phyloP scores from a whole-genome alignment of 2,329 filamentous ascomycete species.

The Ascochyta clinopodiicola region DNA sequence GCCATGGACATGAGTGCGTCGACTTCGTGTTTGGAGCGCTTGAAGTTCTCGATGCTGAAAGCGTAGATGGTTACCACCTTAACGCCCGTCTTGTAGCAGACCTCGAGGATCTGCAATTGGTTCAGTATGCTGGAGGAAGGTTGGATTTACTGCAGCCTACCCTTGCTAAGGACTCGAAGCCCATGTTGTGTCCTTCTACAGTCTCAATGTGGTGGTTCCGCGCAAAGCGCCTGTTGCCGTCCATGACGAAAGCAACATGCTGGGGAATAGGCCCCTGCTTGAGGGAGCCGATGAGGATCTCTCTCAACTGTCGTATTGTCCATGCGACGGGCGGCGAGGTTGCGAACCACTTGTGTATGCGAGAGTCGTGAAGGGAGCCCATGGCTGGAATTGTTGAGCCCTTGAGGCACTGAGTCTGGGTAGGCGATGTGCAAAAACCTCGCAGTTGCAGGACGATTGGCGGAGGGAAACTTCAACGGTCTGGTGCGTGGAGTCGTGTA shows the following conservation, averaged over 20 bases:
- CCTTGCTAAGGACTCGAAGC: conserved; percentile 91
- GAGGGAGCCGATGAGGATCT: conserved; percentile 85
- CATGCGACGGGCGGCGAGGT: conserved; percentile 92
- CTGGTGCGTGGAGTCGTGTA: neutral
- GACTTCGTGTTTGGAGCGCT: conserved; percentile 94
- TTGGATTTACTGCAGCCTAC: conserved; percentile 56
- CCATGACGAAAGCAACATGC: conserved; percentile 99
- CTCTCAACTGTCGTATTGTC: conserved; percentile 77
- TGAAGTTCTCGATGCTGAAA: conserved; percentile 99
- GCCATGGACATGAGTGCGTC: conserved; percentile 97
- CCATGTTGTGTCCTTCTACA: conserved; percentile 92
- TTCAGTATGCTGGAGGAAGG: neutral
- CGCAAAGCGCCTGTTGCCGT: conserved; percentile 94
- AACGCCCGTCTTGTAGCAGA: conserved; percentile 97
- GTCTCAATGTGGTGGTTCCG: conserved; percentile 91
- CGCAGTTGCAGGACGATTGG: conserved; percentile 6
- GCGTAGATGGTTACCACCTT: conserved; percentile 98
- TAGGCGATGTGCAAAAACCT: conserved; percentile 16
- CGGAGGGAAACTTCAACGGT: neutral
- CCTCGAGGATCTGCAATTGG: conserved; percentile 75
- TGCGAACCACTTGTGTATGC: conserved; percentile 76
- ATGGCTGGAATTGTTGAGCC: conserved; percentile 26
- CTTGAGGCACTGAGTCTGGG: conserved; percentile 20
- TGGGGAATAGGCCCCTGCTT: conserved; percentile 90
- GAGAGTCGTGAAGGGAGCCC: conserved; percentile 64